Evolutionary conservation across 2,329 filamentous ascomycete species (phyloP), one percentile per base, ranked within the genome.

Genomic region (Coniella vitis): DNA sequence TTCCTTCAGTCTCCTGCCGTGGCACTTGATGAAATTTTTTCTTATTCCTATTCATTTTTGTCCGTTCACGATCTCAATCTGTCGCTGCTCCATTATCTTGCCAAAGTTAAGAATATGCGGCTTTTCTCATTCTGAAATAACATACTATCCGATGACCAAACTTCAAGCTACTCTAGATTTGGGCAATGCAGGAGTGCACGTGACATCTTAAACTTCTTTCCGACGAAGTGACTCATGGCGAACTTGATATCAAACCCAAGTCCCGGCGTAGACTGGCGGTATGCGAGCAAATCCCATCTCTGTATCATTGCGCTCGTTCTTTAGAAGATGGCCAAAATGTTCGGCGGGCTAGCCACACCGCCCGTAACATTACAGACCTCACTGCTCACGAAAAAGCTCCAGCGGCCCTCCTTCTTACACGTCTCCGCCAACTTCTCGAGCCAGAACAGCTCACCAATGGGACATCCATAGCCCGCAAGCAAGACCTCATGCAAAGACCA

Each of bases 401-500:
- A 76, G 41, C 70, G 58, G 20, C 60, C 56, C 21, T 57, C 40
- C 16, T 56, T 52, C 49, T 59, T 55, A 54, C 72, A 75, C 38
- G 71, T 57, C 45, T 52, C 62, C 1, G 69, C 67, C 42, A 75
- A 55, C 38, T 52, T 60, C 60, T 76, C 73, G 9, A 76, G 60
- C 58, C 74, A 68, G 54, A 74, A 75, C 3, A 75, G 57, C 59
- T 75, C 73, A 20, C 72, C 72, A 55, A 76, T 73, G 13, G 73
- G 72, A 56, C 69, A 71, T 0, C 73, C 72, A 70, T 70, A 75
- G 0, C 72, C 71, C 0, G 65, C 65, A 4, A 76, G 61, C 55
- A 75, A 64, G 0, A 74, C 67, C 58, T 75, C 71, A 57, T 76
- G 73, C 43, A 68, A 50, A 1, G 51, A 36, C 54, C 55, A 60